These are phyloP conservation scores for Solanum acaule DNA, from an alignment of 257 asterid species.

Conservation along the genomic window DNA sequence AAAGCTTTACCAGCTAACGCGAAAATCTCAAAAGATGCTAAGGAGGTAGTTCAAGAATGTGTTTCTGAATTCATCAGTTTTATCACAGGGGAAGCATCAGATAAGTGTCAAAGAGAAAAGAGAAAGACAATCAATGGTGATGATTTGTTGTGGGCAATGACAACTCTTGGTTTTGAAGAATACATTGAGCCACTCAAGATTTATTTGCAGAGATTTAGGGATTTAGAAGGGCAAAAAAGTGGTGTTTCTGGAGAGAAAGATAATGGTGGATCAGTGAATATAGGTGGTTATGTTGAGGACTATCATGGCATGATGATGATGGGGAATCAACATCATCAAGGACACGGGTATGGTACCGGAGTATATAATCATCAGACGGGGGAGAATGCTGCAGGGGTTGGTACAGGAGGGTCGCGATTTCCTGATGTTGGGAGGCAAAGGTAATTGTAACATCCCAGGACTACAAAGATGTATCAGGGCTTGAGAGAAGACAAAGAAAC, in stretches of 20 bases:
- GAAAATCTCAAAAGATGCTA: constrained; percentile 61
- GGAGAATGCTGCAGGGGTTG: constrained; percentile 26
- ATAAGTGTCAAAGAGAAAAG: constrained; percentile 64
- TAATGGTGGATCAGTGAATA: constrained; percentile 16
- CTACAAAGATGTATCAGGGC: background rate
- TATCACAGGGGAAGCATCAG: constrained; percentile 69
- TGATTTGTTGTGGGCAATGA: constrained; percentile 66
- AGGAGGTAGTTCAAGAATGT: constrained; percentile 64
- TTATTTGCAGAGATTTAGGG: constrained; percentile 58
- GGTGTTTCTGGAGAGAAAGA: constrained; percentile 39
- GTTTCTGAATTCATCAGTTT: constrained; percentile 69
- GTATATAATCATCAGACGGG: constrained; percentile 8
- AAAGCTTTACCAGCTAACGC: constrained; percentile 65
- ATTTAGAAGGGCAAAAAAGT: constrained; percentile 53
- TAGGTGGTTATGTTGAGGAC: constrained; percentile 23
- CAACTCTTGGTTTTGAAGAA: constrained; percentile 62
- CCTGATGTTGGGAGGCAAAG: constrained; percentile 20
- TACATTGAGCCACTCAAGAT: constrained; percentile 53
- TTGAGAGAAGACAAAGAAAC: background rate
- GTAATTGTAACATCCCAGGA: background rate
- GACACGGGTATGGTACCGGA: constrained; percentile 18
- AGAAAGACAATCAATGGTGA: constrained; percentile 62
- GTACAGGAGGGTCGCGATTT: constrained; percentile 24
- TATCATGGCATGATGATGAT: constrained; percentile 9
- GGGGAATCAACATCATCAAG: constrained; percentile 10